These are phyloP conservation scores for Camellia japonica DNA, from an alignment of 148 eudicot genomes.

Conservation along the genomic window DNA sequence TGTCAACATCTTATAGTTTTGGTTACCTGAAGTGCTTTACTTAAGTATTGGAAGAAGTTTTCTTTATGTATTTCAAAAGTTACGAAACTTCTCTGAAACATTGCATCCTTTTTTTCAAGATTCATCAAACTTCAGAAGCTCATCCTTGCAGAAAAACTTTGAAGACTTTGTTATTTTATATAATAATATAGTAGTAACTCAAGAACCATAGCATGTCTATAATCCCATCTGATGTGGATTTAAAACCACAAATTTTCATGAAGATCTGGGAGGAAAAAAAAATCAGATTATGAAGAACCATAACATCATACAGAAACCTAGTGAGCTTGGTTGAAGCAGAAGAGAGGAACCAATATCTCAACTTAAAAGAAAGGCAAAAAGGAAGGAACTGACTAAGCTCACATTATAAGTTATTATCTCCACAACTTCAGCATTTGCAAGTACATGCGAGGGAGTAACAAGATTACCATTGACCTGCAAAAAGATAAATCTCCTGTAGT, in stretches of 20 bases:
- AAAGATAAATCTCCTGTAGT: conserved; percentile 18
- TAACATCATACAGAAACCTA: not conserved
- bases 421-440: conserved; percentile 99
- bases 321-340: not conserved
- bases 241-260: not conserved
- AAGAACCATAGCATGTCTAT: not conserved
- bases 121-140: not conserved
- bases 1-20: no score
- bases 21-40: not conserved
- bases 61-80: not conserved
- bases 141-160: not conserved
- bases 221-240: not conserved
- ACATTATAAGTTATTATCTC: conserved; percentile 89
- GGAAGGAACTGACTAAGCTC: conserved; percentile 26
- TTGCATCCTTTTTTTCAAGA: not conserved
- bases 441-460: conserved; percentile 76
- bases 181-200: not conserved
- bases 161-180: not conserved
- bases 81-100: not conserved
- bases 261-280: not conserved
- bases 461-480: conserved; percentile 92
- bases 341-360: not conserved
- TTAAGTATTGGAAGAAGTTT: not conserved
- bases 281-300: not conserved
- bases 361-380: not conserved